phyloP scores from a whole-genome alignment of 108 stramenopile genomes.

The Aurantiochytrium sp. region DNA sequence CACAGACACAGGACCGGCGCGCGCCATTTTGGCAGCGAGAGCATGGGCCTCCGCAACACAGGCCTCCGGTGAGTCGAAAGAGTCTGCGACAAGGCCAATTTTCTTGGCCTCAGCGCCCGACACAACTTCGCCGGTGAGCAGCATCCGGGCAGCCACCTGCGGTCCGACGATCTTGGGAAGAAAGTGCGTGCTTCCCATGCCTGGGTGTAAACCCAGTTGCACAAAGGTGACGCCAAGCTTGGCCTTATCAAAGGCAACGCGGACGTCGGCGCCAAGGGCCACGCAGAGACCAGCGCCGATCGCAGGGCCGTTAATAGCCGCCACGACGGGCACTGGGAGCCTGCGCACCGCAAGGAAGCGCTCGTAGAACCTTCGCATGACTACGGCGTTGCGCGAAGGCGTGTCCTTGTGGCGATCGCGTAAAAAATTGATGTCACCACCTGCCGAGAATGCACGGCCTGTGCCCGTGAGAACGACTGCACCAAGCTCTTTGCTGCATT shows the following conservation, averaged over 20 bases:
- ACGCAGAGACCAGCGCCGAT: constrained; percentile 67
- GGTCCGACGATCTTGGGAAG: constrained; percentile 43
- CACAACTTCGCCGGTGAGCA: constrained; percentile 52
- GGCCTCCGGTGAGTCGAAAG: constrained; percentile 18
- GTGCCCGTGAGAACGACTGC: constrained; percentile 56
- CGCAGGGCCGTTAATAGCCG: constrained; percentile 63
- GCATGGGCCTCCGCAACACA: constrained; percentile 39
- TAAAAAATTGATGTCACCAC: constrained; percentile 64
- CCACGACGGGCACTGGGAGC: constrained; percentile 62
- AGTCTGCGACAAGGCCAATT: constrained; percentile 39
- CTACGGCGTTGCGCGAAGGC: constrained; percentile 52
- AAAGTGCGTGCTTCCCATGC: constrained; percentile 64
- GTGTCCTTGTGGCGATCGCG: constrained; percentile 35
- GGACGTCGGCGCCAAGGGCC: constrained; percentile 62
- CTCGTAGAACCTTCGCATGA: constrained; percentile 61
- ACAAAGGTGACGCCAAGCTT: constrained; percentile 65
- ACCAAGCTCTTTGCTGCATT: constrained; percentile 25
- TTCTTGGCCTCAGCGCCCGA: constrained; percentile 48
- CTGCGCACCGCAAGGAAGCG: constrained; percentile 59
- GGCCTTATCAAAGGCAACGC: constrained; percentile 36
- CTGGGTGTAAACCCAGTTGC: constrained; percentile 62
- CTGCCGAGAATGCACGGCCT: constrained; percentile 65
- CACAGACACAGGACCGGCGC: constrained; percentile 49
- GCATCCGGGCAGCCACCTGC: constrained; percentile 40
- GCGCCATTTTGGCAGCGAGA: constrained; percentile 42